Percentiles rank a stretch among this genome's conserved stretches.
These are phyloP conservation scores for Skeletonema costatum DNA, from an alignment of 108 stramenopile species.

Conservation along the genomic window DNA sequence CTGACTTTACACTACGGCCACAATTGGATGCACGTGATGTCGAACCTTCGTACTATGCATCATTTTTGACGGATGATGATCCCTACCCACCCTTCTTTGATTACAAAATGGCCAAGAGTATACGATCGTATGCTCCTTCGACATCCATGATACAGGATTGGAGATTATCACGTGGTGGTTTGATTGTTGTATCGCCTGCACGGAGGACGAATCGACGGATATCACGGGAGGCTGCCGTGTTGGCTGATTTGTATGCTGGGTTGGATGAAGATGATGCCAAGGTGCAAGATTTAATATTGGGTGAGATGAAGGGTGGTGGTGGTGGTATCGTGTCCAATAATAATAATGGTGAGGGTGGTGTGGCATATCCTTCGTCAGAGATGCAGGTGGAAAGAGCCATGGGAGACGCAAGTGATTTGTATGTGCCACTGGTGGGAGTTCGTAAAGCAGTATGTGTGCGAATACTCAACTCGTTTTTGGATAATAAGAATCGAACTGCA, in stretches of 20 bases:
- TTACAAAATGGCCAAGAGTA: slow-evolving; percentile 37
- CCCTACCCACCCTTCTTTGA: slow-evolving; percentile 39
- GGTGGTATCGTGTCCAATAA: slow-evolving; percentile 9
- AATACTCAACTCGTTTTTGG: slow-evolving; percentile 74
- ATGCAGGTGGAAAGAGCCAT: slow-evolving; percentile 1
- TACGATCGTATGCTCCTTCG: slow-evolving; percentile 54
- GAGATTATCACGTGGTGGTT: slow-evolving; percentile 25
- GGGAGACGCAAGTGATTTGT: slow-evolving; percentile 37
- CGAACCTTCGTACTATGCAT: slow-evolving; percentile 53
- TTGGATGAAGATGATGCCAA: slow-evolving; percentile 42
- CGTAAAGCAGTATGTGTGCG: slow-evolving; percentile 79
- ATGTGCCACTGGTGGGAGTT: slow-evolving; percentile 73
- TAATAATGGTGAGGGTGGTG: slow-evolving; percentile 4
- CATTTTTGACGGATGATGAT: slow-evolving; percentile 36
- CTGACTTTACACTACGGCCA: slow-evolving; percentile 44
- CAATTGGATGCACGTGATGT: slow-evolving; percentile 61
- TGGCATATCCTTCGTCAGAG: slow-evolving; percentile 20
- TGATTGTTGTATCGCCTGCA: not conserved
- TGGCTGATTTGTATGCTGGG: slow-evolving; percentile 52
- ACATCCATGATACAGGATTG: slow-evolving; percentile 60
- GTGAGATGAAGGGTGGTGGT: slow-evolving; percentile 5
- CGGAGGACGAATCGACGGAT: slow-evolving; percentile 7
- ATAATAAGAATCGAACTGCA: slow-evolving; percentile 59
- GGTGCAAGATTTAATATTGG: slow-evolving; percentile 42
- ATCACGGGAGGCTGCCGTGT: slow-evolving; percentile 38